These are phyloP conservation scores for Phaeosphaeriaceae sp. DNA, from an alignment of 2,329 filamentous ascomycete genomes.

Conservation along the genomic window DNA sequence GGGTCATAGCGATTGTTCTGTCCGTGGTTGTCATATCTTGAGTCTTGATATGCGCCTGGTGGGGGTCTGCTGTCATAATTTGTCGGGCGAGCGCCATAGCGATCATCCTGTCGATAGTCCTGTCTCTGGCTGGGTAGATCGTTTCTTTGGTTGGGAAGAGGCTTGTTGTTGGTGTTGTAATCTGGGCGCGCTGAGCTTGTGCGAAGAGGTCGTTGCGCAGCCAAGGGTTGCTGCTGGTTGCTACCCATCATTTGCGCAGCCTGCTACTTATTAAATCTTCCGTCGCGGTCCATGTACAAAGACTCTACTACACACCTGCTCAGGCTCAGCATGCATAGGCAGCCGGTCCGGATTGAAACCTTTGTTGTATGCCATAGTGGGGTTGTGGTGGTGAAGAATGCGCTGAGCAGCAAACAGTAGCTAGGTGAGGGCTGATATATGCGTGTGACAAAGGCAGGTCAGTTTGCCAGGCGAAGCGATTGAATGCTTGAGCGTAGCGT, in stretches of 20 bases:
- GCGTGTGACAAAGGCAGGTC: conserved; percentile 16
- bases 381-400: conserved; percentile 8
- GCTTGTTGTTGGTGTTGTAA: conserved; percentile 54
- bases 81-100: conserved; percentile 35
- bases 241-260: conserved; percentile 51
- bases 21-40: too few species aligned
- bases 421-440: conserved; percentile 20
- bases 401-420: conserved; percentile 5
- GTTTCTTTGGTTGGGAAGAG: conserved; percentile 36
- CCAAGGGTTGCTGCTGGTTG: conserved; percentile 19
- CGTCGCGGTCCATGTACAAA: too few species aligned
- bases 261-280: conserved; percentile 29
- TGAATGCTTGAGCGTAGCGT: conserved; percentile 5
- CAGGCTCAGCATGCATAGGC: conserved; percentile 84
- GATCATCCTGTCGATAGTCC: conserved; percentile 46
- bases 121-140: conserved; percentile 5
- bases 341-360: conserved; percentile 93
- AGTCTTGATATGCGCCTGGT: conserved; percentile 49
- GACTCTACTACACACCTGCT: conserved; percentile 59
- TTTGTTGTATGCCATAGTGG: conserved; percentile 88
- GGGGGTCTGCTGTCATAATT: conserved; percentile 42
- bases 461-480: conserved; percentile 13
- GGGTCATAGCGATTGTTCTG: conserved; percentile 35
- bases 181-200: conserved; percentile 46
- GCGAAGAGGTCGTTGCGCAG: conserved; percentile 39